Evolutionary conservation across 2,329 filamentous ascomycete species (phyloP).

Genomic region (Cladosporium sp.): DNA sequence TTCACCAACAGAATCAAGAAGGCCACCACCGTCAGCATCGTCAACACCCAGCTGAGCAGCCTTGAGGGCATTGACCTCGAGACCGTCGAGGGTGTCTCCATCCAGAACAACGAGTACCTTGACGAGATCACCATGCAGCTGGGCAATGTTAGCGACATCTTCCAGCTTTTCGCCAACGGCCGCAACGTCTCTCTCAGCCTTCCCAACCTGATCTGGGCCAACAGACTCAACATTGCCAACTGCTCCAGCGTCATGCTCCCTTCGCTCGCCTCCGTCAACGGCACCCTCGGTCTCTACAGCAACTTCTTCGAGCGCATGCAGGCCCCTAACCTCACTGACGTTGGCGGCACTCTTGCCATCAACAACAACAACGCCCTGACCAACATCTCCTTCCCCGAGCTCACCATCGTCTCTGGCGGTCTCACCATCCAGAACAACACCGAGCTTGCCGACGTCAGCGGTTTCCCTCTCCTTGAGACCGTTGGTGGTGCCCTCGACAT

Average conservation of each 20-base stretch:
- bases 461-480: constrained; percentile 63
- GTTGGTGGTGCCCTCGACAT: constrained; percentile 81
- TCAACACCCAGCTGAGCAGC: constrained; percentile 77
- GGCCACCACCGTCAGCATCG: constrained; percentile 67
- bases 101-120: constrained; percentile 88
- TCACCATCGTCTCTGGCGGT: constrained; percentile 70
- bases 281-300: constrained; percentile 78
- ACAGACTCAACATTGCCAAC: constrained; percentile 79
- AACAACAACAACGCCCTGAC: constrained; percentile 53
- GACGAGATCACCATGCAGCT: constrained; percentile 72
- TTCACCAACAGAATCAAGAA: constrained; percentile 64
- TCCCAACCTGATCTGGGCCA: constrained; percentile 72
- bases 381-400: constrained; percentile 71
- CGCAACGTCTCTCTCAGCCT: constrained; percentile 66
- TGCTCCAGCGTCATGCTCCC: constrained; percentile 71
- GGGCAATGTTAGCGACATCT: constrained; percentile 64
- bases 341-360: constrained; percentile 57
- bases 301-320: constrained; percentile 63
- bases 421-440: constrained; percentile 92
- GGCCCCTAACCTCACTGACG: constrained; percentile 67
- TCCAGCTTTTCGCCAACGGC: constrained; percentile 80
- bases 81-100: constrained; percentile 67
- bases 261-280: constrained; percentile 67
- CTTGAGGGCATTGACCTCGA: constrained; percentile 78
- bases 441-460: constrained; percentile 58